Base-by-base conservation (phyloP, 2,329 filamentous ascomycete species). In the Thyridium curvatum region DNA sequence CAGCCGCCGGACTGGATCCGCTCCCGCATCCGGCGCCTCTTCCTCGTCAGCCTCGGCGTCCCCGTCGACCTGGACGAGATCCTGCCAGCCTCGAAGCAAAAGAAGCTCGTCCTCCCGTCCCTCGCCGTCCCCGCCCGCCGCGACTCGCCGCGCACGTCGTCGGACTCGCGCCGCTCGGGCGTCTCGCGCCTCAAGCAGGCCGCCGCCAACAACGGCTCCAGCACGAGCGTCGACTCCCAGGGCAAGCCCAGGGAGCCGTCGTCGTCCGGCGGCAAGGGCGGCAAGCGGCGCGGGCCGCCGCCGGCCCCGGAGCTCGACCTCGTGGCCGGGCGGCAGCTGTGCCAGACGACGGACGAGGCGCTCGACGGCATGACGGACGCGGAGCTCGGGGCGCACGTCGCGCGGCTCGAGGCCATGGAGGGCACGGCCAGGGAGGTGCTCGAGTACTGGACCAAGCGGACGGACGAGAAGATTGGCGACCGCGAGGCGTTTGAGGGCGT, bases 1-100 rank as follows among this genome's bases (percentile, higher is more conserved):
- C 89, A 95, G 53, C 93, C 93, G 6, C 91, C 93, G 1, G 93
- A 98, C 61, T 98, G 93, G 93, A 94, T 96, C 42, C 87, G 93
- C 47, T 95, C 89, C 38, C 86, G 90, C 37, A 98, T 95, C 51
- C 82, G 93, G 38, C 86, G 93, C 18, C 77, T 98, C 18, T 98
- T 98, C 59, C 79, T 98, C 32, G 90, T 98, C 39, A 96, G 90
- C 2, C 77, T 98, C 0, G 93, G 93, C 14, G 93, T 98, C 0
- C 93, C 93, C 2, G 88, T 98, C 33, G 93, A 98, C 53, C 74
- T 98, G 0, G 93, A 98, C 61, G 93, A 98, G 66, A 97, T 98
- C 40, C 77, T 98, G 8, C 93, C 93, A 1, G 90, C 91, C 0
- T 94, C 87, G 12, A 97, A 97, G 62, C 93, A 98, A 60, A 97